Conservation (phyloP, 2,329 filamentous ascomycete genomes). For the Juglanconis sp. region DNA sequence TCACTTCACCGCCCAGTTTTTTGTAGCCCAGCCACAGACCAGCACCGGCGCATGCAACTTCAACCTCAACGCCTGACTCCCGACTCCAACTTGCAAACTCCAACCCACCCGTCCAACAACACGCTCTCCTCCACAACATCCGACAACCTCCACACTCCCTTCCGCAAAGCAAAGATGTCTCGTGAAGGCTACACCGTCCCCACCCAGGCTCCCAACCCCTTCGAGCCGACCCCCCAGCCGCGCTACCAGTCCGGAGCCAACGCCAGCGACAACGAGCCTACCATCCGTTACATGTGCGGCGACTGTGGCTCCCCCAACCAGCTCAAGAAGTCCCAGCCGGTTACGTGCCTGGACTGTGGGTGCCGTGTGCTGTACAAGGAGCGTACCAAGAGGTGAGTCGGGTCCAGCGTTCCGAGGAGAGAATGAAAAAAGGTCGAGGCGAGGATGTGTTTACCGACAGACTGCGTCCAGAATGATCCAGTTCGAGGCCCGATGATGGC, state of each 20-base stretch:
- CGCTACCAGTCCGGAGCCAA: conserved; percentile 34
- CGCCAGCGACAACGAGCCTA: conserved; percentile 46
- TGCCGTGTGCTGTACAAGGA: conserved; percentile 97
- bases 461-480: conserved; percentile 77
- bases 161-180: conserved; percentile 44
- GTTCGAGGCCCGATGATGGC: conserved; percentile 80
- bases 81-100: not conserved
- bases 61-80: not conserved
- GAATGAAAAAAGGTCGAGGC: not conserved
- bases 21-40: not conserved
- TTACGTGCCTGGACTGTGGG: conserved; percentile 88
- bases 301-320: conserved; percentile 78
- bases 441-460: conserved; percentile 22
- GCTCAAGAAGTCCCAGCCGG: conserved; percentile 74
- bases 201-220: conserved; percentile 43
- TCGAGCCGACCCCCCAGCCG: conserved; percentile 24
- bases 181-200: conserved; percentile 79
- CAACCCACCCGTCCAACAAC: not conserved
- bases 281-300: conserved; percentile 72
- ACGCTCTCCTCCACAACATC: not conserved
- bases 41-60: not conserved
- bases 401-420: not conserved
- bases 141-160: not conserved
- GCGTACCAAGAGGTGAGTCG: conserved; percentile 83
- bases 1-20: conserved; percentile 20